Evolutionary conservation across 1,139 yeast species (phyloP).

Genomic region (Geotrichum candidum): DNA sequence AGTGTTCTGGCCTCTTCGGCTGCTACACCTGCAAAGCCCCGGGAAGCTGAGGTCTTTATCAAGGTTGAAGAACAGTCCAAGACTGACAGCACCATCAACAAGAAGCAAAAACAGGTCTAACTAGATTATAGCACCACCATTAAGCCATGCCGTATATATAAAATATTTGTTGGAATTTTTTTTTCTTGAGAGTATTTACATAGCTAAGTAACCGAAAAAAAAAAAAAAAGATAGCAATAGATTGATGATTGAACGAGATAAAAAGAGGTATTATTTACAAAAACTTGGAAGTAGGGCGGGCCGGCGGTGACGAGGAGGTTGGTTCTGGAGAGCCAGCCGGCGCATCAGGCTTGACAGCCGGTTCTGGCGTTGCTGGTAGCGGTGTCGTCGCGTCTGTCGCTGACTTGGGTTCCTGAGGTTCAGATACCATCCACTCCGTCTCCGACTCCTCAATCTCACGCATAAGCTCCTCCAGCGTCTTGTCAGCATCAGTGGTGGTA

Average conservation of each 20-base stretch:
- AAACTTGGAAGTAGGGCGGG: constrained; percentile 3
- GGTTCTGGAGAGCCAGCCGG: neutral
- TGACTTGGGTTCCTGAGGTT: constrained; percentile 1
- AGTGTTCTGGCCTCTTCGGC: neutral
- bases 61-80: neutral
- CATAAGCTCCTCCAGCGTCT: constrained; percentile 15
- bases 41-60: neutral
- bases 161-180: too few relatives aligned
- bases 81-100: neutral
- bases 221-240: neutral
- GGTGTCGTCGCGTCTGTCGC: neutral
- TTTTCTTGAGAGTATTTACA: neutral
- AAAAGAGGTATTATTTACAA: neutral
- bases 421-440: constrained; percentile 18
- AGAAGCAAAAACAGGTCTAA: neutral
- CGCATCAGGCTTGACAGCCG: neutral
- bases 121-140: neutral
- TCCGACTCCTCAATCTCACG: constrained; percentile 16
- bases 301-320: neutral
- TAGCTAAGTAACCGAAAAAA: neutral
- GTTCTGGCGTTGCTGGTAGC: neutral
- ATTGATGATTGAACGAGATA: neutral
- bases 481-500: constrained; percentile 13
- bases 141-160: neutral
- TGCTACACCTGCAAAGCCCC: neutral